Evolutionary conservation across 805 yeast genomes (phyloP), one percentile per base, ranked within the genome.

Genomic region (Brettanomyces sp.): DNA sequence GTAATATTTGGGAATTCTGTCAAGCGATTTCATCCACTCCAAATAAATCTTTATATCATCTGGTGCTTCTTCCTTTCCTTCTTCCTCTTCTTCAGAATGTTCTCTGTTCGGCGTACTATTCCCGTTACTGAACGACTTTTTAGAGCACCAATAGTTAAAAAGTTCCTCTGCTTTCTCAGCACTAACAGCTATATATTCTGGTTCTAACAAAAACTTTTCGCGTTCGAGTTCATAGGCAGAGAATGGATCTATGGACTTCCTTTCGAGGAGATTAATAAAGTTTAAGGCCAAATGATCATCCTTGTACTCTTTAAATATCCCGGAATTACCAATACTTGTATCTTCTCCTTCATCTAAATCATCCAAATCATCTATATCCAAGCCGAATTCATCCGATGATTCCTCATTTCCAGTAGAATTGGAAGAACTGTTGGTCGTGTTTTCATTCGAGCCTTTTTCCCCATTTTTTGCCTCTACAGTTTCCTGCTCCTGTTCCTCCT

Each of bases 81-180:
- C 34, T 13, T 13, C 13, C 18, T 34, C 6, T 24, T 41, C 36
- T n/a, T 25, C 23, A 12, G 28, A 30, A 2, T 40, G 23, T 5
- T 22, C 28, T 13, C 36, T 44, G 1, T n/a, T 24, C 11, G 32
- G 11, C 7, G 32, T 9, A 6, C 7, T 28, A 28, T 28, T 9
- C 7, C 3, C 11, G 24, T 14, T 28, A 7, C 11, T 28, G 32
- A 9, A 28, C 11, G 32, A 6, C 14, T 25, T 39, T 5, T 43
- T 37, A 41, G 56, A 52, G 22, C 37, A 35, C 61, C 61, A 58
- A 23, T 45, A 42, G 35, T 58, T 56, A 43, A 58, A 58, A 30
- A 57, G 45, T 2, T 49, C 50, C 13, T 48, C 48, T 39, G 58
- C 47, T 33, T 43, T 45, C 14, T 56, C 52, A 18, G 45, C 43